phyloP scores from a whole-genome alignment of 1,139 yeast genomes.

The Hanseniaspora uvarum region DNA sequence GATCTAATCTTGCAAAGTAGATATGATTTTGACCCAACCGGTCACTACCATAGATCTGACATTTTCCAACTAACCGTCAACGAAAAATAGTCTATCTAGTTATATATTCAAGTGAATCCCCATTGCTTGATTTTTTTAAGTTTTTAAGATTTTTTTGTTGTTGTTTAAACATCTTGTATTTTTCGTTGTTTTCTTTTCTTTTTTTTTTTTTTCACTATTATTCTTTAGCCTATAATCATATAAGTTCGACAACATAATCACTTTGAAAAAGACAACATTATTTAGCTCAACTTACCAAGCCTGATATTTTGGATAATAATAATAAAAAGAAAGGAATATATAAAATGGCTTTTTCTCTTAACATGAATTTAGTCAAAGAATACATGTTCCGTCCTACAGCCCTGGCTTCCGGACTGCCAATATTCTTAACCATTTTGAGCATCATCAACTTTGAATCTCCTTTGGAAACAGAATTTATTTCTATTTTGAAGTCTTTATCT shows the following conservation, averaged over 20 bases:
- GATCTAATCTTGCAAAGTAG: slow-evolving; percentile 32
- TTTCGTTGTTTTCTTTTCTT: too few relatives aligned
- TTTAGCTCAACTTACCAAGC: too few relatives aligned
- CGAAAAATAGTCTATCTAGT: slow-evolving; percentile 23
- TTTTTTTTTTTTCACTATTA: too few relatives aligned
- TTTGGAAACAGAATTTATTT: slow-evolving; percentile 11
- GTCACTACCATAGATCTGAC: slow-evolving; percentile 36
- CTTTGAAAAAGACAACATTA: too few relatives aligned
- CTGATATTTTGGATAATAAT: too few relatives aligned
- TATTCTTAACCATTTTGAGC: slow-evolving; percentile 8
- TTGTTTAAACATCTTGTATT: too few relatives aligned
- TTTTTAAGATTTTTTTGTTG: not conserved
- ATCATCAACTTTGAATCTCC: slow-evolving; percentile 14
- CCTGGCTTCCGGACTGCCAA: slow-evolving; percentile 14
- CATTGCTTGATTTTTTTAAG: too few relatives aligned
- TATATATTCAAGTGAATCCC: not conserved
- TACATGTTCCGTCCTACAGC: slow-evolving; percentile 15
- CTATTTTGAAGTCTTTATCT: slow-evolving; percentile 10
- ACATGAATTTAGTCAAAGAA: not conserved
- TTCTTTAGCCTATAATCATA: too few relatives aligned
- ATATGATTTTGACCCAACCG: slow-evolving; percentile 34
- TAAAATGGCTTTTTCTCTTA: not conserved
- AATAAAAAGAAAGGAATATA: not conserved
- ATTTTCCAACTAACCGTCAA: slow-evolving; percentile 35
- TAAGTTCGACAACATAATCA: too few relatives aligned